phyloP scores from a whole-genome alignment of 805 yeast genomes.

The Kodamaea nitidulidarum region DNA sequence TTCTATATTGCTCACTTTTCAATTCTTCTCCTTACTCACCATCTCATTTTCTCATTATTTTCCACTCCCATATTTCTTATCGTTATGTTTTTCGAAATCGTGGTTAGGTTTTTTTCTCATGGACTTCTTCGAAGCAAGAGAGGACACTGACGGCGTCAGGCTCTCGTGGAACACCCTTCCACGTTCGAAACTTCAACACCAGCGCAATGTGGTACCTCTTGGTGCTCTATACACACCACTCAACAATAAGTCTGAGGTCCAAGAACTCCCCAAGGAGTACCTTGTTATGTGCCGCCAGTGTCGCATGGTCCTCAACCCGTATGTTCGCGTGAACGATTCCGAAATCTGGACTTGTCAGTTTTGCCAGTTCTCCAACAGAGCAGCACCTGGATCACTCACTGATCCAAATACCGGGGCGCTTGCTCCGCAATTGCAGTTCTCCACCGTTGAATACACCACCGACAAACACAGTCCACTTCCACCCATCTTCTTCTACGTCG shows the following conservation, averaged over 20 bases:
- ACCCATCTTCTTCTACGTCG: conserved; percentile 49
- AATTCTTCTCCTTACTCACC: too few relatives aligned
- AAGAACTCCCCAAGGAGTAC: conserved; percentile 37
- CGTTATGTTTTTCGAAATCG: too few relatives aligned
- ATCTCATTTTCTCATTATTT: not conserved
- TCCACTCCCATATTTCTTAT: too few relatives aligned
- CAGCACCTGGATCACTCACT: conserved; percentile 2
- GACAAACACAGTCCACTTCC: conserved; percentile 39
- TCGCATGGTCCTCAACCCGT: conserved; percentile 53
- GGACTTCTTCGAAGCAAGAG: conserved; percentile 49
- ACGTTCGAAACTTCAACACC: conserved; percentile 48
- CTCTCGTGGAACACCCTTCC: conserved; percentile 70
- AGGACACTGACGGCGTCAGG: conserved; percentile 71
- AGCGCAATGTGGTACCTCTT: conserved; percentile 50
- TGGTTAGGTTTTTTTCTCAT: conserved; percentile 14
- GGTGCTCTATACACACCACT: conserved; percentile 60
- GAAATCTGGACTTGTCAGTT: conserved; percentile 42
- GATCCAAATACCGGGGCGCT: conserved; percentile 18
- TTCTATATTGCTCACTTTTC: too few relatives aligned
- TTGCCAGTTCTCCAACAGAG: conserved; percentile 46
- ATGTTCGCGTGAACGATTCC: conserved; percentile 42
- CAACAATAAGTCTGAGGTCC: conserved; percentile 41
- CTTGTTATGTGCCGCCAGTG: conserved; percentile 50
- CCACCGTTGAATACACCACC: conserved; percentile 52
- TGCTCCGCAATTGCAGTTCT: conserved; percentile 33